A percentile compares a stretch with the other conserved stretches of the same genome.
These are phyloP conservation scores for Tuber brumale DNA, from an alignment of 495 filamentous ascomycete species.

Conservation along the genomic window DNA sequence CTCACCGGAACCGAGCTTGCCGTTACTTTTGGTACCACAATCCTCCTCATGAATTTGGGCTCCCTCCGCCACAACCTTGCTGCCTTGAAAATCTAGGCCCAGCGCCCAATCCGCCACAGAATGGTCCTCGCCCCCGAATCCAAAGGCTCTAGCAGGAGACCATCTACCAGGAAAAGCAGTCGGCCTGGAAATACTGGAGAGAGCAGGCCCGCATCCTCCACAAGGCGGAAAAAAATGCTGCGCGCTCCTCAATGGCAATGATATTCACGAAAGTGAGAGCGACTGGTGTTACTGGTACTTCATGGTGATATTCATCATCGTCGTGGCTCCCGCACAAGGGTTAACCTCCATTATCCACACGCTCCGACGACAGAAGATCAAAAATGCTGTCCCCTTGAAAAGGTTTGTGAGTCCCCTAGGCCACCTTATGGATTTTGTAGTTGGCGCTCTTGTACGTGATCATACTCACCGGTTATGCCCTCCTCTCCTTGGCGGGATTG, in stretches of 20 bases:
- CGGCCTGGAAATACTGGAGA: background rate
- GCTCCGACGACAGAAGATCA: background rate
- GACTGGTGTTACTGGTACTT: conserved; percentile 1
- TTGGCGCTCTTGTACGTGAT: background rate
- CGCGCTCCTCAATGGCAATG: background rate
- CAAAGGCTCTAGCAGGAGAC: background rate
- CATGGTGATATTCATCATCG: background rate
- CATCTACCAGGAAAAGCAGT: background rate
- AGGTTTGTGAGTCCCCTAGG: background rate
- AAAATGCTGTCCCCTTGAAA: background rate
- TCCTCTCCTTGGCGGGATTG: background rate
- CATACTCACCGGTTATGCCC: background rate
- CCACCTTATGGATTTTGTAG: background rate
- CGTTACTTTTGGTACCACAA: background rate
- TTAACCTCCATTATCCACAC: background rate
- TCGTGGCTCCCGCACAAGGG: background rate
- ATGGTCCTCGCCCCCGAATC: background rate
- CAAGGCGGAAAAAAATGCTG: background rate
- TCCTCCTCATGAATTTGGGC: background rate
- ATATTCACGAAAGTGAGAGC: background rate
- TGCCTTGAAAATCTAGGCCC: background rate
- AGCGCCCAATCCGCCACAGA: background rate
- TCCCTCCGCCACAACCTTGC: background rate
- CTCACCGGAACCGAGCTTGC: background rate
- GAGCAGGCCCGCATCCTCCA: background rate